phyloP scores from a whole-genome alignment of 2,329 filamentous ascomycete genomes.

The Stachybotrys chlorohalonatus region DNA sequence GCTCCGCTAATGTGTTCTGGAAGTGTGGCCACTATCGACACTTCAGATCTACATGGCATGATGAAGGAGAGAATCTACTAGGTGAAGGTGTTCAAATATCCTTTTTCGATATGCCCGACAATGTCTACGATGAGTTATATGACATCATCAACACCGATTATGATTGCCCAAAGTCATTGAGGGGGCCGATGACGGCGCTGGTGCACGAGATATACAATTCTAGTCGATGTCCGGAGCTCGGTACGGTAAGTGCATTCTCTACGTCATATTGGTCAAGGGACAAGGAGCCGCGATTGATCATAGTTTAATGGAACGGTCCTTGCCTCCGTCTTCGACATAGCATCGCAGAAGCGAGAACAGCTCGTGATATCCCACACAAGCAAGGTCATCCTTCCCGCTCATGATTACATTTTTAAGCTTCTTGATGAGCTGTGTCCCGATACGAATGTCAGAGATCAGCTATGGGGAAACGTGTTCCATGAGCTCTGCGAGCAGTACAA shows the following conservation, averaged over 20 bases:
- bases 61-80: constrained; percentile 3
- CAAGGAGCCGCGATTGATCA: background rate
- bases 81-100: background rate
- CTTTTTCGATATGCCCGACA: background rate
- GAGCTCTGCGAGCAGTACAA: constrained; percentile 35
- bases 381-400: constrained; percentile 39
- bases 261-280: constrained; percentile 1
- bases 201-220: constrained; percentile 2
- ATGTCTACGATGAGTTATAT: background rate
- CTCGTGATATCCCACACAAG: constrained; percentile 40
- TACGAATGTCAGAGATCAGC: constrained; percentile 24
- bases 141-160: background rate
- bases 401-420: constrained; percentile 38
- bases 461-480: constrained; percentile 36
- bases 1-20: constrained; percentile 20
- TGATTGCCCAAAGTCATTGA: background rate
- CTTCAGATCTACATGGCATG: constrained; percentile 3
- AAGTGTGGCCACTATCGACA: constrained; percentile 9
- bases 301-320: constrained; percentile 32
- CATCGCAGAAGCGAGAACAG: constrained; percentile 42
- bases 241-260: background rate
- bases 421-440: constrained; percentile 36
- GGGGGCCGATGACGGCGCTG: background rate
- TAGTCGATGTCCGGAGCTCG: background rate
- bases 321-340: constrained; percentile 37